Evolutionary conservation across 2,329 filamentous ascomycete genomes (phyloP).

Genomic region (Colletotrichum aenigma): DNA sequence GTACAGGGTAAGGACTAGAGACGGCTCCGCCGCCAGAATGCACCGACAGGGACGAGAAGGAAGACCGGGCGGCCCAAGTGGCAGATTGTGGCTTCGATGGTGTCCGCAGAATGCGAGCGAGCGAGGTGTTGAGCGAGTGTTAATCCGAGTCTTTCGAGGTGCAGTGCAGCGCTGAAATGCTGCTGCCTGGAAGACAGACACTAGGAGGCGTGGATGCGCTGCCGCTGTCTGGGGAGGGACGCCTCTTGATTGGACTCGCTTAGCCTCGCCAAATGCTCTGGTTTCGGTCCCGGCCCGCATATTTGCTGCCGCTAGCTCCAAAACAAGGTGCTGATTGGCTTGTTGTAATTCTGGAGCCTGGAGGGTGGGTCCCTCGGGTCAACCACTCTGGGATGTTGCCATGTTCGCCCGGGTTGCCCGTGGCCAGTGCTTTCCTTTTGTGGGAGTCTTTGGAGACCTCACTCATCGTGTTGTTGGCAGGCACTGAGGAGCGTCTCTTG

Average conservation of each 20-base stretch:
- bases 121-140: background rate
- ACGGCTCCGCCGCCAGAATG: background rate
- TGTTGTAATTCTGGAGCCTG: constrained; percentile 5
- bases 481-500: background rate
- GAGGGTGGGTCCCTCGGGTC: background rate
- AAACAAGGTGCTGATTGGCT: background rate
- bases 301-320: background rate
- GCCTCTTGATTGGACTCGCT: background rate
- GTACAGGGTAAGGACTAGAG: background rate
- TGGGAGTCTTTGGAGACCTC: background rate
- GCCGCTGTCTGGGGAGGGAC: background rate
- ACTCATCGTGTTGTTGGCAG: background rate
- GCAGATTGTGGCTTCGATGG: background rate
- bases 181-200: constrained; percentile 12
- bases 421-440: background rate
- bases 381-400: background rate
- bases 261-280: background rate
- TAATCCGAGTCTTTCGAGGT: background rate
- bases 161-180: constrained; percentile 5
- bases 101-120: background rate
- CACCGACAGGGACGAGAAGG: background rate
- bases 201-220: background rate
- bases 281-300: background rate
- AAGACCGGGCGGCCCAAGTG: background rate
- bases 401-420: background rate